These are phyloP conservation scores for Citrus medica DNA, from an alignment of 345 rosid species.

Conservation along the genomic window DNA sequence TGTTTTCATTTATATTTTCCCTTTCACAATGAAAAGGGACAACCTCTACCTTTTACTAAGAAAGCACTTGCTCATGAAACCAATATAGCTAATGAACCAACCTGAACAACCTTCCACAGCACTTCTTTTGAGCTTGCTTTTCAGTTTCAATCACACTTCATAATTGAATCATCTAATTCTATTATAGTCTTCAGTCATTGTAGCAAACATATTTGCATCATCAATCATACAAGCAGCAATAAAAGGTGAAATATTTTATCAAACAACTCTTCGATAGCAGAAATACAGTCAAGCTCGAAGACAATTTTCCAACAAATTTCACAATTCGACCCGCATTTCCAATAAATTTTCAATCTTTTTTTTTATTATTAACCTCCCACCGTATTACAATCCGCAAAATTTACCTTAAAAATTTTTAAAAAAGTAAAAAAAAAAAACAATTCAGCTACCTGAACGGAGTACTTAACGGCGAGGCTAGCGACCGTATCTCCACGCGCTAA, in stretches of 20 bases:
- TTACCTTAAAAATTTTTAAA: not conserved
- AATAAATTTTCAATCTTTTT: not conserved
- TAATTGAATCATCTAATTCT: not conserved
- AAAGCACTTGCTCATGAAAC: not conserved
- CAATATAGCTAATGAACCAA: not conserved
- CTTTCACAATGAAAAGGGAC: not conserved
- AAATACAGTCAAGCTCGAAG: not conserved
- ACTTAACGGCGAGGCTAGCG: slow-evolving; percentile 79
- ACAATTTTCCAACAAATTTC: not conserved
- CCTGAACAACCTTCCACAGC: not conserved
- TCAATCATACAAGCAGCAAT: not conserved
- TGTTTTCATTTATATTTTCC: not conserved
- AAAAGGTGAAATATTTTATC: not conserved
- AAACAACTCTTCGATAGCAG: not conserved
- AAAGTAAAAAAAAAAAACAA: not conserved
- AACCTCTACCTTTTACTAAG: not conserved
- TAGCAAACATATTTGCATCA: not conserved
- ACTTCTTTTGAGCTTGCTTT: not conserved
- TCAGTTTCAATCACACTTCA: not conserved
- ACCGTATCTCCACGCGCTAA: slow-evolving; percentile 62
- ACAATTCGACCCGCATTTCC: not conserved
- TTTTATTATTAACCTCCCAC: too few species aligned
- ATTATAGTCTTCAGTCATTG: not conserved
- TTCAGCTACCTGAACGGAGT: slow-evolving; percentile 71
- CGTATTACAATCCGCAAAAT: not conserved